Percentiles rank a stretch among this genome's conserved stretches.
phyloP scores from a whole-genome alignment of 176 grass and related monocot genomes.

The Oryza meyeriana region DNA sequence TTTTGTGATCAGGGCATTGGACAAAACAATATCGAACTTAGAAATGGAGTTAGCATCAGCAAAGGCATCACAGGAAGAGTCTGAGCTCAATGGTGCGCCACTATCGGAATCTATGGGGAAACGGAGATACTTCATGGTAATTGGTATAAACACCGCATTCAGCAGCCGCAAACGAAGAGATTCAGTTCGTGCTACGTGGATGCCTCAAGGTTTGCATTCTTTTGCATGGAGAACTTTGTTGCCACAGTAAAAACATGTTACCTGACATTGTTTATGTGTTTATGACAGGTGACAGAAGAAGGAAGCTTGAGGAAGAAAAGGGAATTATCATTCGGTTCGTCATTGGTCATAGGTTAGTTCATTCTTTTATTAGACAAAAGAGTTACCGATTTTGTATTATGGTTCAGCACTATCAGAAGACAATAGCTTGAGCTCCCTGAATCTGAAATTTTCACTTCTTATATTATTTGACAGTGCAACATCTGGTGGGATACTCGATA shows the following conservation, averaged over 20 bases:
- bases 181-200: constrained; percentile 88
- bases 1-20: constrained; percentile 54
- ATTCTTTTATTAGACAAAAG: neutral
- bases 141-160: constrained; percentile 94
- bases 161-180: constrained; percentile 87
- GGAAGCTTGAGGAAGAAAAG: constrained; percentile 85
- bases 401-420: neutral
- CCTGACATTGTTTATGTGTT: neutral
- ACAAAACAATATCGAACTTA: constrained; percentile 84
- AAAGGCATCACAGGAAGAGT: constrained; percentile 67
- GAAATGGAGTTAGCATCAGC: constrained; percentile 88
- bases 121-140: constrained; percentile 75
- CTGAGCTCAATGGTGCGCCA: constrained; percentile 49
- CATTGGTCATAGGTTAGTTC: constrained; percentile 79
- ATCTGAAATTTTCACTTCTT: neutral
- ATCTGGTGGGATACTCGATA: constrained; percentile 89
- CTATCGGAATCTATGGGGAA: constrained; percentile 28
- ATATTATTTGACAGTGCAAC: constrained; percentile 44
- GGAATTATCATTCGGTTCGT: constrained; percentile 87
- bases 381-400: neutral
- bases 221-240: neutral
- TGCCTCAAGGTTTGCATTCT: constrained; percentile 77
- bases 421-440: neutral
- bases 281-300: constrained; percentile 61
- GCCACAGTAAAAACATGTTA: neutral